Percentiles rank a stretch among this genome's conserved stretches.
Conservation (phyloP, 805 yeast genomes). For the Candida insectalens region DNA sequence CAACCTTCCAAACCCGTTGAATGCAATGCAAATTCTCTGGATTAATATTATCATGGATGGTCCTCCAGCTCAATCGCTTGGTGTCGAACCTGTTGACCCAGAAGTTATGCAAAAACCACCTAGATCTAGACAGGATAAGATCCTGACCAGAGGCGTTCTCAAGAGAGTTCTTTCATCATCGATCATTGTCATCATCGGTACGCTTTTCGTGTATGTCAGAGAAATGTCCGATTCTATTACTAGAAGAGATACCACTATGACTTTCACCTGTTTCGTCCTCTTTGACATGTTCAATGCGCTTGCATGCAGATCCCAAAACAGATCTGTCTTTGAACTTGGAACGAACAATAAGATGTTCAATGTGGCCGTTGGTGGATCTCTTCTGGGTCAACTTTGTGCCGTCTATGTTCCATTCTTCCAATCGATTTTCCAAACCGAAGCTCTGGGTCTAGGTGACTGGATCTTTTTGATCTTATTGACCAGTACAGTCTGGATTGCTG, state of each 20-base stretch:
- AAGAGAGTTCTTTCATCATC: constrained; percentile 74
- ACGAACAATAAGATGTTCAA: constrained; percentile 84
- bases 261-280: constrained; percentile 92
- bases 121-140: constrained; percentile 76
- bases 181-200: constrained; percentile 67
- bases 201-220: constrained; percentile 73
- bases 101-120: constrained; percentile 97
- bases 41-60: constrained; percentile 98
- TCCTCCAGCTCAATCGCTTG: constrained; percentile 96
- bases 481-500: constrained; percentile 77
- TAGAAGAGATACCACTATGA: constrained; percentile 97
- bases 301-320: constrained; percentile 81
- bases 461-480: constrained; percentile 51
- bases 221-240: constrained; percentile 87
- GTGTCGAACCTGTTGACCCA: constrained; percentile 95
- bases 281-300: constrained; percentile 97
- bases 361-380: constrained; percentile 79
- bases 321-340: constrained; percentile 78
- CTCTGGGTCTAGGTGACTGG: constrained; percentile 64
- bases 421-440: constrained; percentile 88
- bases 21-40: constrained; percentile 98
- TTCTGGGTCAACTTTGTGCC: constrained; percentile 87
- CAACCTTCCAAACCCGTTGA: constrained; percentile 85
- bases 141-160: constrained; percentile 61
- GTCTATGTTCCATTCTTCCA: constrained; percentile 92